Conservation (phyloP, 352 stramenopile genomes). For the Pythium phragmiticola region DNA sequence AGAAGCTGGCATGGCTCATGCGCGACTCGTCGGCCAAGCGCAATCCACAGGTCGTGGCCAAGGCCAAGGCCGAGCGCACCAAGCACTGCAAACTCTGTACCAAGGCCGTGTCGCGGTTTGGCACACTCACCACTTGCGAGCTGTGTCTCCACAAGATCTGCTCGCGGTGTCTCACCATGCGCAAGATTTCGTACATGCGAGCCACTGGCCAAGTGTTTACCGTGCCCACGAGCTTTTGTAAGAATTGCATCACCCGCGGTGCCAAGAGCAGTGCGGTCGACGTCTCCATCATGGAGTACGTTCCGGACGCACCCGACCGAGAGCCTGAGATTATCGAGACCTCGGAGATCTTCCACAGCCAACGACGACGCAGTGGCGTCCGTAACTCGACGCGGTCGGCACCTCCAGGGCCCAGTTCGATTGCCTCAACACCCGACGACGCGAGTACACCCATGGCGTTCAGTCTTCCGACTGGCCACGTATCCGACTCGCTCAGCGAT, state of each 20-base stretch:
- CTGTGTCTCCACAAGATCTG: conserved; percentile 17
- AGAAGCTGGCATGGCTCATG: conserved; percentile 32
- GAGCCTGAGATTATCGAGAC: conserved; percentile 21
- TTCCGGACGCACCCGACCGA: conserved; percentile 11
- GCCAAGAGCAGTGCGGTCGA: conserved; percentile 24
- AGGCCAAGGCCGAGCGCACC: conserved; percentile 14
- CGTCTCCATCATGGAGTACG: conserved; percentile 27
- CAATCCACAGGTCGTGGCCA: conserved; percentile 14
- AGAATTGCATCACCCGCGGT: conserved; percentile 10
- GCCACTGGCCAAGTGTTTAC: conserved; percentile 3
- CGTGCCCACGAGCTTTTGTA: conserved; percentile 19
- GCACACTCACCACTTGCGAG: conserved; percentile 19
- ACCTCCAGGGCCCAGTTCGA: background rate
- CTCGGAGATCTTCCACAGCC: conserved; percentile 18
- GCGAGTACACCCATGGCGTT: background rate
- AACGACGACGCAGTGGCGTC: conserved; percentile 2
- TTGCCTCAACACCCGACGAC: background rate
- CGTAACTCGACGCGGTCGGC: conserved; percentile 11
- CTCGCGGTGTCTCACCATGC: conserved; percentile 22
- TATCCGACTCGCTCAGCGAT: conserved; percentile 13
- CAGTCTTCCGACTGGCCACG: background rate
- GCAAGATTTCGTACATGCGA: conserved; percentile 20
- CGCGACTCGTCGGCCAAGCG: conserved; percentile 12
- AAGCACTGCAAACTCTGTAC: conserved; percentile 20
- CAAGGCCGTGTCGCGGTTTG: conserved; percentile 14